Evolutionary conservation across 73 alveolate genomes (phyloP).

Genomic region (Blepharisma stoltei): DNA sequence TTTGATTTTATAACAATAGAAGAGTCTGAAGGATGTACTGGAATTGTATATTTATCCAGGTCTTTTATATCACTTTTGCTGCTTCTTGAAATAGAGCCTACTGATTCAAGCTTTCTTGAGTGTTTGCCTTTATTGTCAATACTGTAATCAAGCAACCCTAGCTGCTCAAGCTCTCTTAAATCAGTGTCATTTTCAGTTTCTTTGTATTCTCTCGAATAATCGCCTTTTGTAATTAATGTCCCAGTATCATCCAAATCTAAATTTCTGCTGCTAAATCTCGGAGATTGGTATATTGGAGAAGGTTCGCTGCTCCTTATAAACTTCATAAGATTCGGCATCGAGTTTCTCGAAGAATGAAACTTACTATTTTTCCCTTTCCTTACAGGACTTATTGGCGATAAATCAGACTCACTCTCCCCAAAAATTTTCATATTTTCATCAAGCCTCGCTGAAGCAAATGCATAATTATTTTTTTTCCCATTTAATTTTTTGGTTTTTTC

Average conservation of each 20-base stretch:
- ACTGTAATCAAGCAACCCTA: not conserved
- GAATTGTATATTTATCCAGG: too few relatives aligned
- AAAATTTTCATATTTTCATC: not conserved
- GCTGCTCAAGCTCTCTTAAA: conserved; percentile 12
- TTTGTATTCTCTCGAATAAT: not conserved
- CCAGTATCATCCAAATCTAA: not conserved
- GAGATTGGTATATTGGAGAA: not conserved
- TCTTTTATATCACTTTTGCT: too few relatives aligned
- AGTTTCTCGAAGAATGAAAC: not conserved
- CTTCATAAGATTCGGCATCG: not conserved
- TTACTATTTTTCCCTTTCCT: not conserved
- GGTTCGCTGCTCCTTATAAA: not conserved
- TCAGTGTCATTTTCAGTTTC: not conserved
- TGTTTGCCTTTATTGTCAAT: too few relatives aligned
- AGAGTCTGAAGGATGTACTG: too few relatives aligned
- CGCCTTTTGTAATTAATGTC: not conserved
- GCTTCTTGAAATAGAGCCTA: too few relatives aligned
- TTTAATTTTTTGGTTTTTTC: not conserved
- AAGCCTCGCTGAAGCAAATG: not conserved
- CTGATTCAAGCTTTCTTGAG: too few relatives aligned
- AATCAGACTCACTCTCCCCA: not conserved
- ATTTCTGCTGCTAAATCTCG: not conserved
- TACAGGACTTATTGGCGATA: not conserved
- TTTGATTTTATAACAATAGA: too few relatives aligned
- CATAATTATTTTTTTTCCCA: conserved; percentile 3